Conservation (phyloP, 495 filamentous ascomycete genomes). For the Viridothelium virens region DNA sequence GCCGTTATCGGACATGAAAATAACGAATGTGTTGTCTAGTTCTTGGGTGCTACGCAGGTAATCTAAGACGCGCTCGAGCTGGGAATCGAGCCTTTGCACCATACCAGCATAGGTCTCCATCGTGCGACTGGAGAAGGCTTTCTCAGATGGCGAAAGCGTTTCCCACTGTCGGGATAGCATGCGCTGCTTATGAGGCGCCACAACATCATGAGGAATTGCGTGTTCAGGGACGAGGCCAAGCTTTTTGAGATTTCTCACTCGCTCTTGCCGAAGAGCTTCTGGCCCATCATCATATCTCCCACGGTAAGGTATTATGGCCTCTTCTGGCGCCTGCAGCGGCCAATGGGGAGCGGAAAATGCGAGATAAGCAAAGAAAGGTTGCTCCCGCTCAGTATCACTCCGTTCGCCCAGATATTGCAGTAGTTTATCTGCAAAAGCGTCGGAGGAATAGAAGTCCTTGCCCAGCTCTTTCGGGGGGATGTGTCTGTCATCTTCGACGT, state of each 20-base stretch:
- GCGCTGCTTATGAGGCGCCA: constrained; percentile 37
- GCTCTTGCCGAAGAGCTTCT: constrained; percentile 44
- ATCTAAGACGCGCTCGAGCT: constrained; percentile 48
- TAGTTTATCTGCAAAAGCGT: constrained; percentile 48
- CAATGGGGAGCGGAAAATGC: constrained; percentile 56
- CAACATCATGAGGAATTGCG: constrained; percentile 46
- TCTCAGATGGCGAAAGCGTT: constrained; percentile 41
- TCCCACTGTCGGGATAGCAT: constrained; percentile 40
- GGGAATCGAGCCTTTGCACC: constrained; percentile 51
- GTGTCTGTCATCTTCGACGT: constrained; percentile 49
- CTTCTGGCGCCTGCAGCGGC: constrained; percentile 50
- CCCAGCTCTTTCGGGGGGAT: constrained; percentile 33
- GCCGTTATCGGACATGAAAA: constrained; percentile 57
- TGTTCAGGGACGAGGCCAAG: constrained; percentile 46
- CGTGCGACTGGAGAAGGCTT: constrained; percentile 42
- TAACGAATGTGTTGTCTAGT: constrained; percentile 52
- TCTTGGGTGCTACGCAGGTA: constrained; percentile 47
- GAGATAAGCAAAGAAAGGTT: constrained; percentile 55
- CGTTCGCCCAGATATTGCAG: constrained; percentile 46
- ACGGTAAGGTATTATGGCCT: constrained; percentile 46
- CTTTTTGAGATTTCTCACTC: constrained; percentile 45
- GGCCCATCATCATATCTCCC: constrained; percentile 53
- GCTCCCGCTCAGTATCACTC: constrained; percentile 39
- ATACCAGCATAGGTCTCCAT: constrained; percentile 56
- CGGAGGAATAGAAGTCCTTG: constrained; percentile 47